These are phyloP conservation scores for Urostyla sp. DNA, from an alignment of 73 alveolate species.

Conservation along the genomic window DNA sequence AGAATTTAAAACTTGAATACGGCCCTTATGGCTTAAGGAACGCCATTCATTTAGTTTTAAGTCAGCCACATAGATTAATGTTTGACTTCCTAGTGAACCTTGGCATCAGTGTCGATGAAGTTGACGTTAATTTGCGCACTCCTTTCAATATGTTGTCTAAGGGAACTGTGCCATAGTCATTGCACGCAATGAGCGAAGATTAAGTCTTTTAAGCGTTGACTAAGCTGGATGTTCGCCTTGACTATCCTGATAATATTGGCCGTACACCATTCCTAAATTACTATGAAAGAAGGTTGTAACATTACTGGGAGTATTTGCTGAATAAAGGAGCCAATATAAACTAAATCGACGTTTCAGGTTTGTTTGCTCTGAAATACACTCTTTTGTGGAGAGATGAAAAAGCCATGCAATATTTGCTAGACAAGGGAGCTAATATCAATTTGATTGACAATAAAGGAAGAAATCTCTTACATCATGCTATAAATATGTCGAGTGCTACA, in stretches of 20 bases:
- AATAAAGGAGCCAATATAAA: constrained; percentile 54
- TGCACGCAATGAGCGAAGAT: neutral
- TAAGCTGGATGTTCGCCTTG: constrained; percentile 28
- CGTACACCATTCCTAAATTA: constrained; percentile 51
- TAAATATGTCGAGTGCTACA: constrained; percentile 68
- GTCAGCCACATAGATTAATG: neutral
- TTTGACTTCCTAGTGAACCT: constrained; percentile 50
- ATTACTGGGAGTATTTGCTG: constrained; percentile 9
- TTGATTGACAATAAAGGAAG: constrained; percentile 72
- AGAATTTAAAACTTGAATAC: constrained; percentile 50
- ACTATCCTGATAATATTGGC: constrained; percentile 20
- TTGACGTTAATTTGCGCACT: constrained; percentile 34
- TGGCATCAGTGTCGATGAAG: constrained; percentile 26
- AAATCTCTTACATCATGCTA: constrained; percentile 79
- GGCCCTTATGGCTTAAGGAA: constrained; percentile 52
- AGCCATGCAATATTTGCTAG: constrained; percentile 36
- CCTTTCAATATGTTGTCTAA: constrained; percentile 33
- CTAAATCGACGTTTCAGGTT: constrained; percentile 43
- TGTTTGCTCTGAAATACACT: constrained; percentile 60
- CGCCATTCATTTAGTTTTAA: constrained; percentile 40
- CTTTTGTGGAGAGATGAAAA: constrained; percentile 57
- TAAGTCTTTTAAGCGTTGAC: constrained; percentile 15
- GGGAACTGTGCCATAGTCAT: neutral
- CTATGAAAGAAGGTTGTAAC: constrained; percentile 2
- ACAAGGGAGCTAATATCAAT: constrained; percentile 63